Conservation (phyloP, 2,329 filamentous ascomycete species). For the Metarhizium brunneum region DNA sequence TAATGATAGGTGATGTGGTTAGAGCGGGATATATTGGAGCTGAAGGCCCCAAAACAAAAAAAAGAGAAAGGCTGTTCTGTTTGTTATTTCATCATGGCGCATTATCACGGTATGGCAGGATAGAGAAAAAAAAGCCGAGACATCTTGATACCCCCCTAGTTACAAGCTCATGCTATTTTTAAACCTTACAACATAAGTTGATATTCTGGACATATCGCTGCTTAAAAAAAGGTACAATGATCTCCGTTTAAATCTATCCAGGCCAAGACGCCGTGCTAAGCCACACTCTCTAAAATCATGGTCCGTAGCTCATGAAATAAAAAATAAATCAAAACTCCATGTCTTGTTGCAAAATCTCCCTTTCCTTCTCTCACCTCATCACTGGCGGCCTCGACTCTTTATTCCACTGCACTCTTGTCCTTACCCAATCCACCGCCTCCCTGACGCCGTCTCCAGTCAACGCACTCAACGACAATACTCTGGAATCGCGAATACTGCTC, state of each 20-base stretch:
- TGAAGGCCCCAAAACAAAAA: neutral
- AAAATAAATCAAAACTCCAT: neutral
- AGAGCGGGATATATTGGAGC: neutral
- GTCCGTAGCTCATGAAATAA: conserved; percentile 5
- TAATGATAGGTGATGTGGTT: conserved; percentile 57
- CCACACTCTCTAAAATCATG: conserved; percentile 2
- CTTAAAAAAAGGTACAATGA: neutral
- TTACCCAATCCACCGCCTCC: conserved; percentile 96
- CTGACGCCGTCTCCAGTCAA: conserved; percentile 77
- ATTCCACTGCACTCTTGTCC: conserved; percentile 90
- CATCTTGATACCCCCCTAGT: conserved; percentile 4
- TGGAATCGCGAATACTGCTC: conserved; percentile 74
- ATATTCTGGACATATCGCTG: neutral
- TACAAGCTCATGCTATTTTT: neutral
- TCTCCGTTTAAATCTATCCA: conserved; percentile 3
- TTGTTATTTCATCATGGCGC: conserved; percentile 1
- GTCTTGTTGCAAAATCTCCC: neutral
- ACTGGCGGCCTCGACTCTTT: conserved; percentile 86
- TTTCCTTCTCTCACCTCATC: conserved; percentile 56
- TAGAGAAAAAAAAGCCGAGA: neutral
- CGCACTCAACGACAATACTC: conserved; percentile 87
- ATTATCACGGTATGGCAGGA: conserved; percentile 1
- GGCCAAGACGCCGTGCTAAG: conserved; percentile 6
- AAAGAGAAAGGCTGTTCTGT: conserved; percentile 6
- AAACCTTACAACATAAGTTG: neutral